Evolutionary conservation across 306 rosid species (phyloP).

Genomic region (Morella rubra): DNA sequence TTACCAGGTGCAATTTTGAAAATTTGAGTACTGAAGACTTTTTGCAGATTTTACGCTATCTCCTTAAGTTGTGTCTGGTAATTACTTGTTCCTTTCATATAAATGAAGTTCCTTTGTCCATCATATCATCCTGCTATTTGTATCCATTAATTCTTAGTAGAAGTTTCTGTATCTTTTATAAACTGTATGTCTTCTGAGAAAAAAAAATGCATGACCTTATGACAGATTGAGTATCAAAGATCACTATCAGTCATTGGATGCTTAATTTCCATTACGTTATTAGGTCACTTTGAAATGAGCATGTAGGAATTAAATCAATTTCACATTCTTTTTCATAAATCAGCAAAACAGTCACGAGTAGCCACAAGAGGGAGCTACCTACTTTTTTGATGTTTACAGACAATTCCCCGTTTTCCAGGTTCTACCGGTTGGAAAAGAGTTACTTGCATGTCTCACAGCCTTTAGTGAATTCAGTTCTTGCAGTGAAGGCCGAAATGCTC

Average conservation of each 20-base stretch:
- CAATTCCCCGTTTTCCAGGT: slow-evolving; percentile 54
- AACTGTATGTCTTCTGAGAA: slow-evolving; percentile 21
- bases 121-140: background rate
- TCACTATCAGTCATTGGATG: slow-evolving; percentile 1
- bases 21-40: slow-evolving; percentile 54
- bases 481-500: slow-evolving; percentile 64
- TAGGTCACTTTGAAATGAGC: background rate
- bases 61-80: slow-evolving; percentile 82
- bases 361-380: no score
- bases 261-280: background rate
- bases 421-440: slow-evolving; percentile 85
- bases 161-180: slow-evolving; percentile 9
- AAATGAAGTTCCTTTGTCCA: background rate
- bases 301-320: background rate
- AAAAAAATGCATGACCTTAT: slow-evolving; percentile 6
- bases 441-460: slow-evolving; percentile 75
- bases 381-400: slow-evolving; percentile 13
- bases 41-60: slow-evolving; percentile 47
- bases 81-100: slow-evolving; percentile 32
- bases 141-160: background rate
- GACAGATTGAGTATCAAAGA: slow-evolving; percentile 9
- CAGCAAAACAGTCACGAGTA: slow-evolving; percentile 4
- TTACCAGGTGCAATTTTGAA: slow-evolving; percentile 52
- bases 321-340: background rate
- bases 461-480: slow-evolving; percentile 71